These are phyloP conservation scores for Coemansia reversa DNA, from an alignment of 192 early-diverging fungal genomes.

Conservation along the genomic window DNA sequence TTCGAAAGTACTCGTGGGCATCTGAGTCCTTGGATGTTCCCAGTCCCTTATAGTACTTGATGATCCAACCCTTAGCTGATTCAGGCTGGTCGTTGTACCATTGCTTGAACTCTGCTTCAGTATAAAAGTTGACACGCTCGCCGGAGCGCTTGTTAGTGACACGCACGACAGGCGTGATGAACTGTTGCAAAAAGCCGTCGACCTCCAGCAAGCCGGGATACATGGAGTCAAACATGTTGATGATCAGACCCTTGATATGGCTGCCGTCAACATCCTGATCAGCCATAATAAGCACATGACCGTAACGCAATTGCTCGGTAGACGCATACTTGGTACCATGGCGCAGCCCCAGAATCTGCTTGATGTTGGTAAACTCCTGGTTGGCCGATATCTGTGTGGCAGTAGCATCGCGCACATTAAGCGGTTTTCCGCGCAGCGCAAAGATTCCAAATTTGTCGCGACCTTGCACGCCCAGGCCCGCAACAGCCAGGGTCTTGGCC, in stretches of 20 bases:
- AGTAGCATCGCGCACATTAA: constrained; percentile 92
- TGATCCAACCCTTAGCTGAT: constrained; percentile 72
- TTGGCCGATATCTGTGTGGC: constrained; percentile 70
- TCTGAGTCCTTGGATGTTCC: constrained; percentile 84
- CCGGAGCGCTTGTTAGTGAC: constrained; percentile 59
- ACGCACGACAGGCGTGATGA: constrained; percentile 96
- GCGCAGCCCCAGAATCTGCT: constrained; percentile 91
- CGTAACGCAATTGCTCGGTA: constrained; percentile 81
- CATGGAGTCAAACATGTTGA: constrained; percentile 94
- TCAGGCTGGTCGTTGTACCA: constrained; percentile 74
- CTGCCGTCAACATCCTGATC: constrained; percentile 98
- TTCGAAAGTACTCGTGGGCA: constrained; percentile 89
- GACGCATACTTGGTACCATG: constrained; percentile 77
- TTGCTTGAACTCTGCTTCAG: constrained; percentile 86
- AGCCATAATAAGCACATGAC: constrained; percentile 97
- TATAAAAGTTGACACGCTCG: constrained; percentile 76
- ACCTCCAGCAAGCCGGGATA: constrained; percentile 89
- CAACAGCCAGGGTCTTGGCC: constrained; percentile 85
- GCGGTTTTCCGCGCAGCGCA: constrained; percentile 92
- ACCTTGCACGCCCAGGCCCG: constrained; percentile 84
- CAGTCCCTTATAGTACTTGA: constrained; percentile 98
- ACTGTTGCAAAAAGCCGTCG: constrained; percentile 89
- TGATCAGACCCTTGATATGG: constrained; percentile 95
- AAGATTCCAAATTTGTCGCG: constrained; percentile 92
- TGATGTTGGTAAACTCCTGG: constrained; percentile 84